Evolutionary conservation across 2,329 filamentous ascomycete species (phyloP), one percentile per base, ranked within the genome.

Genomic region (Fulvia fulva): DNA sequence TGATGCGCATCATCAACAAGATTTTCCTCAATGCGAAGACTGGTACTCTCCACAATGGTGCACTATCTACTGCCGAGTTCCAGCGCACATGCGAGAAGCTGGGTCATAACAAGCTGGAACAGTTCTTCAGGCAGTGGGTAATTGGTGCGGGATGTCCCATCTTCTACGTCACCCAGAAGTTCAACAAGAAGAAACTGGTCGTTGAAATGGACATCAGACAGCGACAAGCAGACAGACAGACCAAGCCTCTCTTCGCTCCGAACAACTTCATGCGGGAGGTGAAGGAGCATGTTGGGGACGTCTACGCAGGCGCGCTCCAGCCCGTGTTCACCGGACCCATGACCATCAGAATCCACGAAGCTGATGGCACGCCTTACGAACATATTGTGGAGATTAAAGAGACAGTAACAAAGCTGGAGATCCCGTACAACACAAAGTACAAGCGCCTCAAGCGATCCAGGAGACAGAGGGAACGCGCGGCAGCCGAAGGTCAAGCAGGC

Each of bases 371-470:
- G 0, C 94, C 94, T 2, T 99, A 99, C 70, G 94, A 99, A 72
- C 94, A 99, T 71, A 97, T 97, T 62, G 87, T 97, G 30, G 91
- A 97, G 68, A 96, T 99, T 71, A 91, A 91, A 60, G 91, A 97
- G 65, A 87, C 88, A 26, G 83, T 85, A 14, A 90, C 89, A 2
- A 90, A 88, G 71, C 89, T 97, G 59, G 92, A 97, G 62, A 97
- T 99, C 60, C 92, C 93, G 0, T 99, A 99, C 76, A 97, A 97
- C 68, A 99, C 94, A 0, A 99, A 99, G 73, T 99, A 99, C 77
- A 99, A 97, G 77, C 87, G 95, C 8, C 81, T 99, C 2, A 99
- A 99, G 78, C 83, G 92, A 49, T 97, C 89, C 59, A 85, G 88
- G 46, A 81, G 89, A 30, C 86, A 93, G 71, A 91, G 91, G 71